Conservation (phyloP, 2,329 filamentous ascomycete species). For the Aureobasidium sp. region DNA sequence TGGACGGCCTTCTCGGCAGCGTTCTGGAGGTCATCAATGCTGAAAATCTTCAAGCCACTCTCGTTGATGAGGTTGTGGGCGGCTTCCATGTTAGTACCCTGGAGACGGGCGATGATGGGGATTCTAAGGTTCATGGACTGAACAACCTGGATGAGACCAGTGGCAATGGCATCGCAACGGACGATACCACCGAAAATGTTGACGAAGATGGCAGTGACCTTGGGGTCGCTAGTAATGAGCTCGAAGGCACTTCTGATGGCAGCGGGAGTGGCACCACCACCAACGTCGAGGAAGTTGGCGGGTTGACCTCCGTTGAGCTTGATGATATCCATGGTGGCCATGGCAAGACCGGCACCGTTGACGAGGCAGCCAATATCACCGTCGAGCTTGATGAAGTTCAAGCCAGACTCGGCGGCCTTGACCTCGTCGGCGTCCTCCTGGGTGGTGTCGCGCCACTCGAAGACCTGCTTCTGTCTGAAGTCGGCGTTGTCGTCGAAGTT, state of each 20-base stretch:
- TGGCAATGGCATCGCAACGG: slow-evolving; percentile 92
- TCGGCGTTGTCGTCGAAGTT: slow-evolving; percentile 98
- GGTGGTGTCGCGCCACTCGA: slow-evolving; percentile 83
- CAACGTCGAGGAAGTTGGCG: slow-evolving; percentile 98
- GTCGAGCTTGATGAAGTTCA: slow-evolving; percentile 99
- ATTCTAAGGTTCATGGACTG: slow-evolving; percentile 92
- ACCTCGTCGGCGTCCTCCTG: slow-evolving; percentile 98
- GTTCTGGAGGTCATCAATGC: slow-evolving; percentile 93
- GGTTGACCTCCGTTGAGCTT: slow-evolving; percentile 95
- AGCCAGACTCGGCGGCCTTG: slow-evolving; percentile 82
- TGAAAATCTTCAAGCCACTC: slow-evolving; percentile 98
- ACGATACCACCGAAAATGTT: slow-evolving; percentile 99
- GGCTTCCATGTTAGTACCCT: slow-evolving; percentile 96
- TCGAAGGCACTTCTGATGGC: slow-evolving; percentile 98
- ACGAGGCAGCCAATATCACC: slow-evolving; percentile 98
- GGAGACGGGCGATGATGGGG: slow-evolving; percentile 91
- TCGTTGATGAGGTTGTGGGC: slow-evolving; percentile 92
- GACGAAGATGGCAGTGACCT: slow-evolving; percentile 98
- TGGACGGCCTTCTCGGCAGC: slow-evolving; percentile 98
- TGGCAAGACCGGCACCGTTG: slow-evolving; percentile 97
- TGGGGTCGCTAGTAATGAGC: slow-evolving; percentile 95
- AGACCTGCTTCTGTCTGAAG: slow-evolving; percentile 95
- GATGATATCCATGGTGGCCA: slow-evolving; percentile 99
- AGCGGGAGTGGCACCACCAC: slow-evolving; percentile 90
- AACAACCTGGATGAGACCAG: slow-evolving; percentile 91